Conservation (phyloP, 495 filamentous ascomycete genomes). For the Xylaria curta region DNA sequence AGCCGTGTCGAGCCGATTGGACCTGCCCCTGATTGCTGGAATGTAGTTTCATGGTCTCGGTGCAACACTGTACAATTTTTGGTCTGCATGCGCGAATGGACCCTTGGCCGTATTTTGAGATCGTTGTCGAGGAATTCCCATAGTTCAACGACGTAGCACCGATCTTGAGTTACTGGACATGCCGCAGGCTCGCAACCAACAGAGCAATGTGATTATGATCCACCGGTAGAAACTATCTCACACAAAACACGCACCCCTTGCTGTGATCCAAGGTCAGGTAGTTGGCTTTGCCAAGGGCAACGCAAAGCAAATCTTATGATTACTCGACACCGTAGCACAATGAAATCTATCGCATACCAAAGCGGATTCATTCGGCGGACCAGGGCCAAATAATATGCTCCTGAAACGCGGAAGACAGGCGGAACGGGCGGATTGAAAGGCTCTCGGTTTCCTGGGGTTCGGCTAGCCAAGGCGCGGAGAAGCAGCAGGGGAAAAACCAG, state of each 20-base stretch:
- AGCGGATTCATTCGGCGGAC: neutral
- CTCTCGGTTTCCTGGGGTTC: neutral
- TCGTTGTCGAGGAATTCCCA: neutral
- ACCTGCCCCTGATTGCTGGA: neutral
- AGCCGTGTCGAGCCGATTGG: constrained; percentile 10
- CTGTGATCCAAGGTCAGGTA: neutral
- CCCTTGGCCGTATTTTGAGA: neutral
- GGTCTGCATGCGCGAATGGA: neutral
- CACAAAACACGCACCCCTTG: neutral
- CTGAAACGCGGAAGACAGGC: neutral
- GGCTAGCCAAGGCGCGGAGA: constrained; percentile 15
- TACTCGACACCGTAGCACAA: neutral
- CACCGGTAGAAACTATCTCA: neutral
- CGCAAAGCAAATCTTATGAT: neutral
- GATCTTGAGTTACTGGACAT: constrained; percentile 9
- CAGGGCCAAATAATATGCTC: neutral
- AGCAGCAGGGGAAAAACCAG: neutral
- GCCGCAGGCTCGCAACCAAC: neutral
- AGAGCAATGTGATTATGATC: neutral
- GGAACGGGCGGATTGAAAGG: neutral
- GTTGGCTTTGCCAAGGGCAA: neutral
- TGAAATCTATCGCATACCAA: no score
- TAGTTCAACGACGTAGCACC: neutral
- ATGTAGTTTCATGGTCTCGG: neutral
- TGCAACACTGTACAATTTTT: neutral